A percentile compares a stretch with the other conserved stretches of the same genome.
Evolutionary conservation across 805 yeast species (phyloP).

Genomic region (Barnettozyma pratensis): DNA sequence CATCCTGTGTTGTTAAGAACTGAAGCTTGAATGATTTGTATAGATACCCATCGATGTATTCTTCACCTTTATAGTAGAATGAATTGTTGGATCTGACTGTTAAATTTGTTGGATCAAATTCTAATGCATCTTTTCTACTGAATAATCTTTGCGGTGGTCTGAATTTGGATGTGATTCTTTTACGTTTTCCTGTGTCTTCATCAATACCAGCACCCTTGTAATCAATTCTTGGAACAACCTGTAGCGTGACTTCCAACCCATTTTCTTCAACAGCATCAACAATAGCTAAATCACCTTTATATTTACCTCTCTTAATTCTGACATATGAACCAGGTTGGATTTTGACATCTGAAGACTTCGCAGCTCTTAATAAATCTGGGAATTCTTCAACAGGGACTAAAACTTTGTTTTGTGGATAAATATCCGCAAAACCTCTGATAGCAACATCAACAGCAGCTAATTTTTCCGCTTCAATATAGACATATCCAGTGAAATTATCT

Average conservation of each 20-base stretch:
- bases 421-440: constrained; percentile 82
- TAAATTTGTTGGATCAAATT: constrained; percentile 71
- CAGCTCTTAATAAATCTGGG: constrained; percentile 88
- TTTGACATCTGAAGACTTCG: constrained; percentile 80
- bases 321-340: constrained; percentile 91
- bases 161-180: constrained; percentile 51
- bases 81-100: constrained; percentile 60
- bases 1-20: constrained; percentile 72
- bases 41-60: constrained; percentile 83
- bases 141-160: constrained; percentile 86
- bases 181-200: constrained; percentile 44
- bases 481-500: constrained; percentile 86
- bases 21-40: constrained; percentile 83
- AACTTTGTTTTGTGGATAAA: constrained; percentile 67
- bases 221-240: constrained; percentile 88
- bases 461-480: constrained; percentile 91
- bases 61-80: constrained; percentile 79
- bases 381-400: constrained; percentile 94
- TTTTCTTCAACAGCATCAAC: constrained; percentile 92
- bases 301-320: constrained; percentile 83
- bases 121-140: constrained; percentile 82
- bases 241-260: constrained; percentile 91
- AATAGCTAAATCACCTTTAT: constrained; percentile 87
- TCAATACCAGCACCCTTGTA: constrained; percentile 69
- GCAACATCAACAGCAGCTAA: constrained; percentile 90